Percentiles rank a stretch among this genome's conserved stretches.
phyloP scores from a whole-genome alignment of 805 yeast genomes.

The Saccharomycopsis vini region DNA sequence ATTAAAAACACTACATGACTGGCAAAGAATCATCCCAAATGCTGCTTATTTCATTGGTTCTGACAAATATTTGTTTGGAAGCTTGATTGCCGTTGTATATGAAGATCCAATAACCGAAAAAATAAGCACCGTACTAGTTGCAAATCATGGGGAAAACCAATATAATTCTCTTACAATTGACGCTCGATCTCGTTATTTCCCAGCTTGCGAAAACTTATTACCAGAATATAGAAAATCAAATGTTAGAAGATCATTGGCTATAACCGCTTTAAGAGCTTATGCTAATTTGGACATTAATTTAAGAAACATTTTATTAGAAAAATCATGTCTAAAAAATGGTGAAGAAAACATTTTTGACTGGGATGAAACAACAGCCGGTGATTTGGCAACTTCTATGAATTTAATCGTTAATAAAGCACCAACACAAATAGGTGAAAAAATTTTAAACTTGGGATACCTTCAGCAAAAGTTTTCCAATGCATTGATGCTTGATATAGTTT shows the following conservation, averaged over 20 bases:
- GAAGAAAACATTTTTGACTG: slow-evolving; percentile 30
- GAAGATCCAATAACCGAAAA: slow-evolving; percentile 37
- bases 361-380: slow-evolving; percentile 86
- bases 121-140: slow-evolving; percentile 46
- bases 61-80: slow-evolving; percentile 40
- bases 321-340: neutral
- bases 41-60: slow-evolving; percentile 46
- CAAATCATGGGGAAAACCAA: slow-evolving; percentile 58
- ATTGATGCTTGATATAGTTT: slow-evolving; percentile 63
- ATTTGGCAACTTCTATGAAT: slow-evolving; percentile 56
- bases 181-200: slow-evolving; percentile 59
- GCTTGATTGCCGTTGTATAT: slow-evolving; percentile 41
- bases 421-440: slow-evolving; percentile 42
- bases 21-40: slow-evolving; percentile 36
- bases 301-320: slow-evolving; percentile 17
- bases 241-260: slow-evolving; percentile 69
- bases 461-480: slow-evolving; percentile 43
- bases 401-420: slow-evolving; percentile 48
- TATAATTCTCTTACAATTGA: slow-evolving; percentile 51
- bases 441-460: slow-evolving; percentile 51
- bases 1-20: slow-evolving; percentile 24
- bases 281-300: slow-evolving; percentile 39
- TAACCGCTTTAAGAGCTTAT: slow-evolving; percentile 59
- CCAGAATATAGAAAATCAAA: slow-evolving; percentile 41
- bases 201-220: slow-evolving; percentile 64